phyloP scores from a whole-genome alignment of 1,139 yeast species.

The Yarrowia galli region DNA sequence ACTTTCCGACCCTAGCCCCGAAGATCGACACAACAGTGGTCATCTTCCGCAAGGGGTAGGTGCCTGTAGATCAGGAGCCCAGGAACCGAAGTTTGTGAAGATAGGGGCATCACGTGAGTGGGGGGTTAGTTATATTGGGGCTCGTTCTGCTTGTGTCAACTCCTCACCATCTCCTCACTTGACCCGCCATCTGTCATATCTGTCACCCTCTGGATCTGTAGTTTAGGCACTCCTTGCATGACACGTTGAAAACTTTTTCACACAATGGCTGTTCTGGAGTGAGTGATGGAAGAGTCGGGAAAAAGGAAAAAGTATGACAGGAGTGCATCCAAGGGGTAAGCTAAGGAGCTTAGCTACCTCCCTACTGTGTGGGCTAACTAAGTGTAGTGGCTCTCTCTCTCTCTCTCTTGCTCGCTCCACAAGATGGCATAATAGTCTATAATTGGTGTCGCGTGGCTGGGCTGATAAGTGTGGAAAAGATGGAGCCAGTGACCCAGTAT shows the following conservation, averaged over 20 bases:
- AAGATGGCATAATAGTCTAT: neutral
- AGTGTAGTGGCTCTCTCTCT: neutral
- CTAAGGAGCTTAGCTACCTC: neutral
- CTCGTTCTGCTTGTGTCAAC: too few species aligned
- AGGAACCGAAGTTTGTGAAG: slow-evolving; percentile 17
- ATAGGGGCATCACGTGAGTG: slow-evolving; percentile 1
- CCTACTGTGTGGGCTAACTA: neutral
- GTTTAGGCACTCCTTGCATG: slow-evolving; percentile 34
- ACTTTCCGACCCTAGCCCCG: neutral
- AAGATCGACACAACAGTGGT: slow-evolving; percentile 7
- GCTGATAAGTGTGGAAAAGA: neutral
- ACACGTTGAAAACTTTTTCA: slow-evolving; percentile 4
- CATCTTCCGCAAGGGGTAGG: slow-evolving; percentile 27
- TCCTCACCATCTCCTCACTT: too few species aligned
- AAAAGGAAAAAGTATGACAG: slow-evolving; percentile 1
- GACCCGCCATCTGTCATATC: neutral
- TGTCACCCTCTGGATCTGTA: too few species aligned
- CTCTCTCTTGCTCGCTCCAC: neutral
- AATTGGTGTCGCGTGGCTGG: slow-evolving; percentile 5
- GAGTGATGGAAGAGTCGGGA: neutral
- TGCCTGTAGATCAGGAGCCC: slow-evolving; percentile 32
- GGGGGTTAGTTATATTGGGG: too few species aligned
- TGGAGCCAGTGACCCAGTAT: too few species aligned
- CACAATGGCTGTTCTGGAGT: neutral
- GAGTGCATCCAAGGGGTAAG: slow-evolving; percentile 36